Percentiles rank a stretch among this genome's conserved stretches.
phyloP scores from a whole-genome alignment of 192 early-diverging fungal species.

The Entrophospora sp. region DNA sequence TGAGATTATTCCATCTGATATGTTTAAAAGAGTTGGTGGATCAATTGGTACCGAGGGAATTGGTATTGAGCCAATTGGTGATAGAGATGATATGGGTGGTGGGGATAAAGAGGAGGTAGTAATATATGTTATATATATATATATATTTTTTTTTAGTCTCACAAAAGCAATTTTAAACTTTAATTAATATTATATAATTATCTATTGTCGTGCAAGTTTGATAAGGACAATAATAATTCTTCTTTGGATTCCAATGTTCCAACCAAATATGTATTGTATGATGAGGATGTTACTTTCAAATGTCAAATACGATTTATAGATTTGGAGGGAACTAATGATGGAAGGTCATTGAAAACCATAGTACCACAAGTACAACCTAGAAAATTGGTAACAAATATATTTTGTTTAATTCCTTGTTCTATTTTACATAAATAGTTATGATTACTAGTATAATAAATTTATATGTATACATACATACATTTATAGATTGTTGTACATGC shows the following conservation, averaged over 20 bases:
- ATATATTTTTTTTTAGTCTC: too few relatives aligned
- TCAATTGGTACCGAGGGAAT: too few relatives aligned
- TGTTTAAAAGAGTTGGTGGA: too few relatives aligned
- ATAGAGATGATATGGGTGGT: too few relatives aligned
- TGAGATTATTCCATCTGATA: constrained; percentile 61
- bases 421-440: constrained; percentile 46
- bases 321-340: constrained; percentile 86
- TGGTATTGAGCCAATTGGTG: too few relatives aligned
- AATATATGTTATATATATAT: too few relatives aligned
- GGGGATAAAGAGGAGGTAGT: constrained; percentile 15
- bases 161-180: not conserved
- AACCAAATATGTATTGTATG: constrained; percentile 66
- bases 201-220: too few relatives aligned
- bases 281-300: constrained; percentile 47
- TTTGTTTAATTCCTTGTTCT: too few relatives aligned
- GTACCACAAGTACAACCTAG: too few relatives aligned
- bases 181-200: constrained; percentile 5
- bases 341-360: constrained; percentile 76
- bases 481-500: too few relatives aligned
- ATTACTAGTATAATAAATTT: constrained; percentile 53
- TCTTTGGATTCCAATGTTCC: constrained; percentile 53
- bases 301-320: constrained; percentile 82
- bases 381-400: constrained; percentile 56
- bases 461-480: too few relatives aligned
- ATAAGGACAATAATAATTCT: constrained; percentile 23